A percentile compares a stretch with the other conserved stretches of the same genome.
Evolutionary conservation across 371 early-diverging fungal genomes (phyloP).

Genomic region (Lichtheimia ramosa): DNA sequence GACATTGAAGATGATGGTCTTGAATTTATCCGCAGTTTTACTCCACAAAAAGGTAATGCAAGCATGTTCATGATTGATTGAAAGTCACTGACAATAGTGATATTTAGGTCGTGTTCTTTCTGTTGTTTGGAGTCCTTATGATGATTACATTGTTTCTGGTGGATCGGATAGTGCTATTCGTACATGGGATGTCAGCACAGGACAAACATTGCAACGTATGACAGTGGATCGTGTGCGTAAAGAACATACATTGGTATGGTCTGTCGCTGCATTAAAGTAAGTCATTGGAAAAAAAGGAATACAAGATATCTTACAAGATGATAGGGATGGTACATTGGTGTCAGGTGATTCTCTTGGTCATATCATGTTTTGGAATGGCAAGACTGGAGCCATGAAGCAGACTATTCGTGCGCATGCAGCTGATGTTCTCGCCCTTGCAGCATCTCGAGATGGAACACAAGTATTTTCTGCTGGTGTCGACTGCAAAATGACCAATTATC

Average conservation of each 20-base stretch:
- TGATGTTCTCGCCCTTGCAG: constrained; percentile 85
- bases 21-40: constrained; percentile 69
- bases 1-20: constrained; percentile 75
- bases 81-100: not conserved
- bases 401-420: constrained; percentile 78
- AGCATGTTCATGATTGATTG: not conserved
- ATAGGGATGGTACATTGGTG: constrained; percentile 72
- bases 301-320: not conserved
- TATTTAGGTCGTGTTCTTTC: constrained; percentile 72
- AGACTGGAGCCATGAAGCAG: constrained; percentile 67
- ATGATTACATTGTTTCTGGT: constrained; percentile 76
- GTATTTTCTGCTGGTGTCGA: constrained; percentile 93
- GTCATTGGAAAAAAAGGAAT: not conserved
- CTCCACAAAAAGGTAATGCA: constrained; percentile 61
- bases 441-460: constrained; percentile 57
- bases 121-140: constrained; percentile 81
- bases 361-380: constrained; percentile 86
- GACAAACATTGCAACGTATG: constrained; percentile 64
- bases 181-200: constrained; percentile 69
- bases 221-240: constrained; percentile 65
- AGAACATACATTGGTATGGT: constrained; percentile 67
- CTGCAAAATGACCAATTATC: constrained; percentile 76
- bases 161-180: constrained; percentile 82
- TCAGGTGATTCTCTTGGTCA: constrained; percentile 90
- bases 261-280: constrained; percentile 53